A percentile compares a stretch with the other conserved stretches of the same genome.
These are phyloP conservation scores for Crithidia expoeki DNA, from an alignment of 208 protist species.

Conservation along the genomic window DNA sequence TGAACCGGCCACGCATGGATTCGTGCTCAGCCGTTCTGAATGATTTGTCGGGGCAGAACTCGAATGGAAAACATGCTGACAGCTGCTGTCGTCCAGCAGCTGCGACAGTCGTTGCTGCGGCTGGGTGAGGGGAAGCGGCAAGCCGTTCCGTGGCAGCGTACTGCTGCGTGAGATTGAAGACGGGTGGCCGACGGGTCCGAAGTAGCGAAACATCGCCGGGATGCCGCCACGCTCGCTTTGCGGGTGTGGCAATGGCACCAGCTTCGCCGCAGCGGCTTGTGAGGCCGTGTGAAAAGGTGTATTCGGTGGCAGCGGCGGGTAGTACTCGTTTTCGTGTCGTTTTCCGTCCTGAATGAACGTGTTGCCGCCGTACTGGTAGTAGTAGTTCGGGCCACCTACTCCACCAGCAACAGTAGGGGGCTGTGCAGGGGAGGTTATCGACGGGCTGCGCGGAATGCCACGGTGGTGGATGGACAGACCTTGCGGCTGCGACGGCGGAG, in stretches of 20 bases:
- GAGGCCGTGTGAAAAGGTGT: conserved; percentile 20
- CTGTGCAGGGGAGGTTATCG: conserved; percentile 3
- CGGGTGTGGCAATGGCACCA: conserved; percentile 28
- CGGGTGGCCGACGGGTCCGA: conserved; percentile 21
- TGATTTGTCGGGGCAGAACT: background rate
- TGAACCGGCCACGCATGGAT: background rate
- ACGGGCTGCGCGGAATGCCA: too few species aligned
- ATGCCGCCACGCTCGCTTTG: conserved; percentile 22
- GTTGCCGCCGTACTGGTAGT: conserved; percentile 46
- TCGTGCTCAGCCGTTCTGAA: background rate
- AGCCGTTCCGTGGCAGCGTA: background rate
- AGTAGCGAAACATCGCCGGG: conserved; percentile 34
- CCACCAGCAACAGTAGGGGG: background rate
- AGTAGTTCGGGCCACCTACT: conserved; percentile 24
- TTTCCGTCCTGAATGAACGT: conserved; percentile 56
- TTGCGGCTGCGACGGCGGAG: conserved; percentile 5
- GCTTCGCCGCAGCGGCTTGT: conserved; percentile 7
- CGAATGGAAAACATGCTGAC: background rate
- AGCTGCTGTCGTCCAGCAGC: background rate
- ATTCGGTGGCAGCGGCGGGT: conserved; percentile 36
- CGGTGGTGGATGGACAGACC: background rate
- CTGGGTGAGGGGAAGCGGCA: background rate
- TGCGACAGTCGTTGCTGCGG: background rate
- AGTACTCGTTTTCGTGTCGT: conserved; percentile 51
- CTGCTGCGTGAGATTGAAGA: conserved; percentile 2